These are phyloP conservation scores for Deuterostichococcus epilithicus DNA, from an alignment of 139 green algal species.

Conservation along the genomic window DNA sequence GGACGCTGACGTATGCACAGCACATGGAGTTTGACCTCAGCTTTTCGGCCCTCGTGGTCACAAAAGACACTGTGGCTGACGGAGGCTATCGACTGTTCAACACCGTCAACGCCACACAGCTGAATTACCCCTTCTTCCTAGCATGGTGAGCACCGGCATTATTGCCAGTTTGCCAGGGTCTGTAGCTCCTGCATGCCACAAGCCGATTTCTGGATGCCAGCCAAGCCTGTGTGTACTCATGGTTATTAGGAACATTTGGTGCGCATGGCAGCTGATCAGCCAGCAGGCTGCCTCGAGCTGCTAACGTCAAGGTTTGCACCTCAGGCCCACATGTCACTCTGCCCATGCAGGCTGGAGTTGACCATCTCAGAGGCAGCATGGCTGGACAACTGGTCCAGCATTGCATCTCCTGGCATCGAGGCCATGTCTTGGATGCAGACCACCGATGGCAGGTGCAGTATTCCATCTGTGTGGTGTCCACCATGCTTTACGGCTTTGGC, in stretches of 20 bases:
- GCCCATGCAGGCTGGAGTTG: neutral
- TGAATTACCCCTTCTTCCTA: neutral
- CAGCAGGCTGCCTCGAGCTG: no score
- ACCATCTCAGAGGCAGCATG: neutral
- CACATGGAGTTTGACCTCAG: neutral
- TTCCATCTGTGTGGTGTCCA: neutral
- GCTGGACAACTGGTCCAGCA: neutral
- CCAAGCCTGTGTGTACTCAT: no score
- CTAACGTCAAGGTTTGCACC: neutral
- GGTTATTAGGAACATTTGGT: no score
- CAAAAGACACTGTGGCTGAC: neutral
- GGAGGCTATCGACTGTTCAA: neutral
- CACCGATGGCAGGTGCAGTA: neutral
- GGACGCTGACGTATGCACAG: neutral
- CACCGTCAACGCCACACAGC: neutral
- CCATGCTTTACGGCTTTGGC: no score
- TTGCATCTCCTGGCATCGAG: neutral
- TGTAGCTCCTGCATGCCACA: no score
- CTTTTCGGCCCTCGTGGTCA: neutral
- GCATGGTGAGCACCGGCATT: neutral
- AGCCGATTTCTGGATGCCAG: no score
- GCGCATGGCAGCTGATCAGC: no score
- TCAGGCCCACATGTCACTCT: neutral
- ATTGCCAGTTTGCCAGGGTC: no score
- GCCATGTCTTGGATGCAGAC: neutral